These are phyloP conservation scores for Nitzschia inconspicua DNA, from an alignment of 108 stramenopile species.

Conservation along the genomic window DNA sequence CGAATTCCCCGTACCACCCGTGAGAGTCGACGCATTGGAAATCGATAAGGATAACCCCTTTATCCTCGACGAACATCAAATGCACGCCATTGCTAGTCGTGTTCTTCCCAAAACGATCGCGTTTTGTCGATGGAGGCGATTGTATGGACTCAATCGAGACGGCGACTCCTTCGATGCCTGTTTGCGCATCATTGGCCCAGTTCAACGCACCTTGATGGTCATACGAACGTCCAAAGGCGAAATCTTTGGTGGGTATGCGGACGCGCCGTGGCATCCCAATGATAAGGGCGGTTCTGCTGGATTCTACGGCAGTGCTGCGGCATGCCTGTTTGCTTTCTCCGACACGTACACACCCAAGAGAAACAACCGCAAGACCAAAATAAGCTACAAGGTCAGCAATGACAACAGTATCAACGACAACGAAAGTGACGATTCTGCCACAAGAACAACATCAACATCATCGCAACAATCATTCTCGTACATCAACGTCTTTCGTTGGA, in stretches of 20 bases:
- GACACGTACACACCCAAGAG: too few species aligned
- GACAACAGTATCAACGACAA: background rate
- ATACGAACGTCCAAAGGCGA: constrained; percentile 56
- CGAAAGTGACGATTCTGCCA: too few species aligned
- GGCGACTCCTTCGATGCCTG: constrained; percentile 84
- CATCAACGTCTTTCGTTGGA: constrained; percentile 69
- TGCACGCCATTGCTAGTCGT: constrained; percentile 47
- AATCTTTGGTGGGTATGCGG: constrained; percentile 84
- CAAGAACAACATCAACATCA: background rate
- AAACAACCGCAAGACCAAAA: background rate
- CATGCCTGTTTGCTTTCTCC: constrained; percentile 43
- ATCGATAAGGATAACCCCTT: constrained; percentile 14
- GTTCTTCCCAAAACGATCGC: constrained; percentile 60
- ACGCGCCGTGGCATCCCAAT: constrained; percentile 59
- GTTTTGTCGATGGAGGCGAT: constrained; percentile 75
- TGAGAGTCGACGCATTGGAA: constrained; percentile 12
- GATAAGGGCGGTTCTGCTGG: constrained; percentile 16
- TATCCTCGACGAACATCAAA: constrained; percentile 35
- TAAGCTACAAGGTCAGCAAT: background rate
- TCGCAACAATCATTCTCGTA: background rate
- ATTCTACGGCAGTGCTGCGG: constrained; percentile 68
- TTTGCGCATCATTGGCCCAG: constrained; percentile 51
- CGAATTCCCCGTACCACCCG: constrained; percentile 12
- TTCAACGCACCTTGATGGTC: constrained; percentile 63
- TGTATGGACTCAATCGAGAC: constrained; percentile 76